Conservation (phyloP, 257 asterid species). For the Solanum etuberosum region DNA sequence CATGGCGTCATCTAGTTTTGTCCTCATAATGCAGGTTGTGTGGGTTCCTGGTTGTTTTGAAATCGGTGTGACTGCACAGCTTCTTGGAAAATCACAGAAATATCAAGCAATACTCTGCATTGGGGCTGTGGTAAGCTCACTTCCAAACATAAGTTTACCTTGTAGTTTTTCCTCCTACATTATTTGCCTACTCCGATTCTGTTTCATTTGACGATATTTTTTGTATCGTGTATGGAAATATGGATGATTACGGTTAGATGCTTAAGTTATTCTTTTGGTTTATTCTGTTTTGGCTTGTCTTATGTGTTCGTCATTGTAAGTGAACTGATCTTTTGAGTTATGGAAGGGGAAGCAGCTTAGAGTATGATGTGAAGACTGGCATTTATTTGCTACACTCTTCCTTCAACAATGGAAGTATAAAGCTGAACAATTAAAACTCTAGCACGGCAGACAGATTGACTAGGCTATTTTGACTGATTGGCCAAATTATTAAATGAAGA, state of each 20-base stretch:
- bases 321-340: not conserved
- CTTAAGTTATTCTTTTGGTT: not conserved
- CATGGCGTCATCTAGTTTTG: not conserved
- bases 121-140: constrained; percentile 87
- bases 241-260: not conserved
- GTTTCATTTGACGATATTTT: not conserved
- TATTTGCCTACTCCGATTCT: not conserved
- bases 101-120: constrained; percentile 83
- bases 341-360: not conserved
- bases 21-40: constrained; percentile 41
- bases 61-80: constrained; percentile 73
- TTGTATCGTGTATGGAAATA: not conserved
- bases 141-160: not conserved
- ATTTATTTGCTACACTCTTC: not conserved
- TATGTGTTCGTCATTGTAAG: not conserved
- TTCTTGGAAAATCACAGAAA: constrained; percentile 70
- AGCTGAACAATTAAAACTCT: not conserved
- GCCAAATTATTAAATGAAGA: not conserved
- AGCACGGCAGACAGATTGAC: not conserved
- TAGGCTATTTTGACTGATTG: not conserved
- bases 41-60: constrained; percentile 99
- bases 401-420: not conserved
- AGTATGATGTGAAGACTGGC: not conserved
- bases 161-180: not conserved
- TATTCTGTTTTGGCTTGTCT: not conserved